Conservation (phyloP, 2,329 filamentous ascomycete genomes). For the Claviceps cyperi region DNA sequence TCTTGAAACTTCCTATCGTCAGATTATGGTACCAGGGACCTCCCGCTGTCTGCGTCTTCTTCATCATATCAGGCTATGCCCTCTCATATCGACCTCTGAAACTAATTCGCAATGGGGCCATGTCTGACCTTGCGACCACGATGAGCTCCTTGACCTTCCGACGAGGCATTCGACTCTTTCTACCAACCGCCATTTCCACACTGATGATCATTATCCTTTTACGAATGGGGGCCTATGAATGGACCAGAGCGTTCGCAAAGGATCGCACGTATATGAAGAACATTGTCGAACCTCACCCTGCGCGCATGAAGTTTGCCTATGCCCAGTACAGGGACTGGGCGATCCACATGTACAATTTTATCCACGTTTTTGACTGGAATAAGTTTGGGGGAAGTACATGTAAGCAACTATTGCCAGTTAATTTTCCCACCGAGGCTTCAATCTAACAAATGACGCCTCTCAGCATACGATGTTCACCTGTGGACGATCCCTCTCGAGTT, state of each 20-base stretch:
- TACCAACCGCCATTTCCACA: conserved; percentile 36
- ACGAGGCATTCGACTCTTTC: conserved; percentile 35
- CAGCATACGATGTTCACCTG: conserved; percentile 40
- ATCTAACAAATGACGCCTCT: conserved; percentile 8
- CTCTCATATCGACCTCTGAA: conserved; percentile 39
- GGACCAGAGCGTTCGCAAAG: conserved; percentile 30
- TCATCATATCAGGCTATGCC: conserved; percentile 47
- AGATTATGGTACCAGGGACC: conserved; percentile 40
- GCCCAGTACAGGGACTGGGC: conserved; percentile 32
- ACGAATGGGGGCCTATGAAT: conserved; percentile 32
- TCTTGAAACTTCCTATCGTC: conserved; percentile 38
- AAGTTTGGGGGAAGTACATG: conserved; percentile 30
- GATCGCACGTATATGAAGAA: conserved; percentile 31
- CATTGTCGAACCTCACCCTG: conserved; percentile 33
- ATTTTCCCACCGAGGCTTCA: background rate
- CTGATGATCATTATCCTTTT: conserved; percentile 30
- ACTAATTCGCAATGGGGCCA: conserved; percentile 23
- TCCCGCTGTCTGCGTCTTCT: conserved; percentile 45
- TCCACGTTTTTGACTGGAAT: conserved; percentile 37
- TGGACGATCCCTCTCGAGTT: conserved; percentile 52
- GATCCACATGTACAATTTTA: conserved; percentile 32
- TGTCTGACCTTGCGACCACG: conserved; percentile 26
- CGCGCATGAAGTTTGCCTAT: conserved; percentile 20
- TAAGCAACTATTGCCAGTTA: conserved; percentile 11
- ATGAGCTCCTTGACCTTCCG: conserved; percentile 38